A percentile compares a stretch with the other conserved stretches of the same genome.
phyloP scores from a whole-genome alignment of 2,329 filamentous ascomycete species.

The Ilyonectria robusta region DNA sequence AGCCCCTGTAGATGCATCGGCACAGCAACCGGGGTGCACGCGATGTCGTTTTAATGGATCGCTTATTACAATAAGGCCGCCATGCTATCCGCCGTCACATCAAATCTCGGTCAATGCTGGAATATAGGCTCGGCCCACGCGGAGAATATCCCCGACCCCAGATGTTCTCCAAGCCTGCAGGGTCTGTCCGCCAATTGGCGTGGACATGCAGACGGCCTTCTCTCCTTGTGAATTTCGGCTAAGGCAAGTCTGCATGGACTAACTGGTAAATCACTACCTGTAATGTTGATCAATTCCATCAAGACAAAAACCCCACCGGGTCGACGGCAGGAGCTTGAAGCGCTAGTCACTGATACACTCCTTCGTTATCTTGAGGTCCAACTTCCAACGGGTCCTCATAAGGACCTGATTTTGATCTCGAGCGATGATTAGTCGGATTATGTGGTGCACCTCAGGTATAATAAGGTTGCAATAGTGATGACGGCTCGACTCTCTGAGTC shows the following conservation, averaged over 20 bases:
- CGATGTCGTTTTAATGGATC: not conserved
- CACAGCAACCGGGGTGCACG: constrained; percentile 6
- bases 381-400: too few species aligned
- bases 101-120: constrained; percentile 1
- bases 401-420: too few species aligned
- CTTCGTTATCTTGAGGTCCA: too few species aligned
- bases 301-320: too few species aligned
- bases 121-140: not conserved
- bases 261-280: not conserved
- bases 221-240: constrained; percentile 17
- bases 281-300: not conserved
- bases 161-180: constrained; percentile 4
- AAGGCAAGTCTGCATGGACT: constrained; percentile 1
- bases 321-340: too few species aligned
- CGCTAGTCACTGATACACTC: too few species aligned
- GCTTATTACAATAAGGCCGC: not conserved
- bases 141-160: constrained; percentile 22
- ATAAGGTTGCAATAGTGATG: too few species aligned
- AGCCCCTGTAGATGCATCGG: constrained; percentile 35
- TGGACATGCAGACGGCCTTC: not conserved
- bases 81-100: too few species aligned
- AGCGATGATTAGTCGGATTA: too few species aligned
- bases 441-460: too few species aligned
- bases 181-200: not conserved
- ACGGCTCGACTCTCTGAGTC: too few species aligned